Conservation (phyloP, 176 grass and related monocot species). For the Zoysia japonica region DNA sequence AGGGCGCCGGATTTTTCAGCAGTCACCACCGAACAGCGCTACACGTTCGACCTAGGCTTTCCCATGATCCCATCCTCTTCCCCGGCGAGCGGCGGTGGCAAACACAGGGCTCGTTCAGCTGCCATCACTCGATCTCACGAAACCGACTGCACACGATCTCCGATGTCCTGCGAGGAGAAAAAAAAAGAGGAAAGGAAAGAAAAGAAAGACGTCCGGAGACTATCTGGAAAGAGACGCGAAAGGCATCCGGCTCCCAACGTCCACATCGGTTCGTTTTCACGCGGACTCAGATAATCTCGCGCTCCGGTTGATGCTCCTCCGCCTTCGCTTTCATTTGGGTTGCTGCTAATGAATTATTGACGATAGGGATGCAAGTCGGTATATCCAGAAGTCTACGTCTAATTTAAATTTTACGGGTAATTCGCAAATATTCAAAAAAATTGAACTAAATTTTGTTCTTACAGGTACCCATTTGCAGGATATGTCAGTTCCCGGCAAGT, state of each 20-base stretch:
- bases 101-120: neutral
- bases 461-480: too few relatives aligned
- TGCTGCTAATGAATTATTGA: neutral
- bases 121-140: neutral
- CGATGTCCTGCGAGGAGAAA: neutral
- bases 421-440: neutral
- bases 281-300: neutral
- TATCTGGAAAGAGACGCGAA: constrained; percentile 27
- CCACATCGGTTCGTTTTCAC: constrained; percentile 21
- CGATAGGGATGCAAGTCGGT: neutral
- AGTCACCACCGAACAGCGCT: neutral
- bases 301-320: neutral
- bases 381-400: too few relatives aligned
- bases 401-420: too few relatives aligned
- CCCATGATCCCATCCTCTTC: neutral
- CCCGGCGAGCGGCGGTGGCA: neutral
- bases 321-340: neutral
- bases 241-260: constrained; percentile 11
- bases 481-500: too few relatives aligned
- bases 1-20: too few relatives aligned
- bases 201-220: neutral
- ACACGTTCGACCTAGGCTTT: neutral
- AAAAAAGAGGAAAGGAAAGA: neutral
- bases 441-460: too few relatives aligned
- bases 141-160: neutral